Conservation (phyloP, 768 basidiomycete genomes). For the Cystobasidium tubakii region DNA sequence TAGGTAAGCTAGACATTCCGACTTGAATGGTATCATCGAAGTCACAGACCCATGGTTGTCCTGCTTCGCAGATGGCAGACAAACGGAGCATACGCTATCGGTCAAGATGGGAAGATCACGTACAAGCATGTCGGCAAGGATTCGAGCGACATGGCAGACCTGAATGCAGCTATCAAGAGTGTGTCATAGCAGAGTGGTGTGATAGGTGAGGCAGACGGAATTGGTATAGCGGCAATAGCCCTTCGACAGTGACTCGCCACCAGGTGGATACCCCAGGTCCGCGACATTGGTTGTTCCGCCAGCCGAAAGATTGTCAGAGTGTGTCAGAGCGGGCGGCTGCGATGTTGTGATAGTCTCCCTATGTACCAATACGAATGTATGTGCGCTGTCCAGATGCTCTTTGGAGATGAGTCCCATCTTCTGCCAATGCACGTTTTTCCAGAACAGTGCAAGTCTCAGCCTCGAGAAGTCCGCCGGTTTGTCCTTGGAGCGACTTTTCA, state of each 20-base stretch:
- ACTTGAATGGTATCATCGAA: no score
- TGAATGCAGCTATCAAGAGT: constrained; percentile 23
- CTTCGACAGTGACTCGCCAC: no score
- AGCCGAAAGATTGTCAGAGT: not conserved
- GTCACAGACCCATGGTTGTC: not conserved
- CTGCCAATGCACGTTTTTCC: not conserved
- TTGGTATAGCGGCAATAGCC: no score
- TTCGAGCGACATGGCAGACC: constrained; percentile 21
- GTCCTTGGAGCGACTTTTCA: not conserved
- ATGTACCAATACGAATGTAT: not conserved
- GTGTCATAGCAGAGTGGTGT: not conserved
- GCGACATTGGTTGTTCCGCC: not conserved
- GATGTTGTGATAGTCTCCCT: not conserved
- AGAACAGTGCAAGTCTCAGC: not conserved
- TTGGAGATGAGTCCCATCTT: not conserved
- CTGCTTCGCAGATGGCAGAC: constrained; percentile 30
- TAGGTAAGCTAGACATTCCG: not conserved
- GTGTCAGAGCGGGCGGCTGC: not conserved
- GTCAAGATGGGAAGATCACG: not conserved
- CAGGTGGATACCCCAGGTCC: not conserved
- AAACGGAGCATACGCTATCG: constrained; percentile 31
- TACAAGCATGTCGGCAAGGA: constrained; percentile 33
- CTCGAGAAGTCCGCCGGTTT: not conserved
- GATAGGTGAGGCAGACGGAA: no score
- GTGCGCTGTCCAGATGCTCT: not conserved